These are phyloP conservation scores for Paraconiothyrium brasiliense DNA, from an alignment of 2,329 filamentous ascomycete genomes.

Conservation along the genomic window DNA sequence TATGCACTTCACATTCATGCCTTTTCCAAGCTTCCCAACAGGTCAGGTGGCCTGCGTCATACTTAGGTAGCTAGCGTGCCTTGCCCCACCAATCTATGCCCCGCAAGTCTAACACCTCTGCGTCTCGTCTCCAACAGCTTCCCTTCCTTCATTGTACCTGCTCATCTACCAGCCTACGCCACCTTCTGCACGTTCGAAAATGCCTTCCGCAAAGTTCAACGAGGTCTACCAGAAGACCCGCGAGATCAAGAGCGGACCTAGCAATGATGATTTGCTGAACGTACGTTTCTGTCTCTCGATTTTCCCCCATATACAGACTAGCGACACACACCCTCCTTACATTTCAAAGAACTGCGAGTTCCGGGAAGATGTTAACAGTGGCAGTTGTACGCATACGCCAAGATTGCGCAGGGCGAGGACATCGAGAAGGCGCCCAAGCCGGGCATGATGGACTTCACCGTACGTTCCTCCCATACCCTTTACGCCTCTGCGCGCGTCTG, in stretches of 20 bases:
- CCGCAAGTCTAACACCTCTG: constrained; percentile 4
- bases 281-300: constrained; percentile 36
- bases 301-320: too few relatives aligned
- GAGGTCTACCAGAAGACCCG: constrained; percentile 43
- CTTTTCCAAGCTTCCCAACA: too few relatives aligned
- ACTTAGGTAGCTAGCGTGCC: too few relatives aligned
- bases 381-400: constrained; percentile 63
- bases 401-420: constrained; percentile 51
- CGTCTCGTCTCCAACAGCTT: background rate
- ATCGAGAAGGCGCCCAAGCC: constrained; percentile 59
- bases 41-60: background rate
- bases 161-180: background rate
- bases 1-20: too few relatives aligned
- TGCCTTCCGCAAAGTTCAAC: constrained; percentile 43
- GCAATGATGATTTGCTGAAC: constrained; percentile 59
- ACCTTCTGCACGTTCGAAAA: constrained; percentile 17
- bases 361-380: constrained; percentile 4
- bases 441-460: constrained; percentile 77
- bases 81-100: constrained; percentile 10
- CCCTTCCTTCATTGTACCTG: background rate
- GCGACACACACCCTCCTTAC: too few relatives aligned
- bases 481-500: background rate
- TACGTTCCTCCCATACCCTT: constrained; percentile 44
- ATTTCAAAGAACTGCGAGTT: background rate
- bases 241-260: constrained; percentile 40